A percentile compares a stretch with the other conserved stretches of the same genome.
These are phyloP conservation scores for Trebouxiophyceae sp. DNA, from an alignment of 163 green algal species.

Conservation along the genomic window DNA sequence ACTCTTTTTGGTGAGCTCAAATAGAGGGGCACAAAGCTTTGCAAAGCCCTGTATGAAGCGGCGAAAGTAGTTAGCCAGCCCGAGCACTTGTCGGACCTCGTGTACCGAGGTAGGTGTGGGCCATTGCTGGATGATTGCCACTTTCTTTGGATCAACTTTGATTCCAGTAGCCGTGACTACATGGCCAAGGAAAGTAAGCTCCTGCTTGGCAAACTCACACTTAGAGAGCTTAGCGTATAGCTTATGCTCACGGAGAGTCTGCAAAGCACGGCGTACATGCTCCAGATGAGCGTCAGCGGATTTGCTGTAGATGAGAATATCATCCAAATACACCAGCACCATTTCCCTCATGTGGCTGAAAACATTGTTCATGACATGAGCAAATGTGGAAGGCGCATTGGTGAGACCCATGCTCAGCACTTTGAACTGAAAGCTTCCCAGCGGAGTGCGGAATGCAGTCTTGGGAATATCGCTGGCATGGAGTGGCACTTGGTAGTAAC, in stretches of 20 bases:
- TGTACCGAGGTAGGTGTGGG: slow-evolving; percentile 7
- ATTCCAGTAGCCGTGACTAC: slow-evolving; percentile 25
- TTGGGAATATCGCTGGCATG: slow-evolving; percentile 35
- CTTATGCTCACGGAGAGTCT: slow-evolving; percentile 12
- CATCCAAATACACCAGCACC: slow-evolving; percentile 35
- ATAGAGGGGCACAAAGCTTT: slow-evolving; percentile 22
- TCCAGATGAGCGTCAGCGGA: slow-evolving; percentile 18
- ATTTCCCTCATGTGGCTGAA: slow-evolving; percentile 20
- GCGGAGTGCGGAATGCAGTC: slow-evolving; percentile 49
- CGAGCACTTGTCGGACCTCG: slow-evolving; percentile 26
- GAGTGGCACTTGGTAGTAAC: slow-evolving; percentile 59
- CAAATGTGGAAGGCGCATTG: slow-evolving; percentile 54
- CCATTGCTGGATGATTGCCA: slow-evolving; percentile 19
- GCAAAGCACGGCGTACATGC: slow-evolving; percentile 27
- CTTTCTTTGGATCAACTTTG: slow-evolving; percentile 20
- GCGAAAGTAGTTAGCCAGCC: slow-evolving; percentile 38
- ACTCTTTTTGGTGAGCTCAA: slow-evolving; percentile 14
- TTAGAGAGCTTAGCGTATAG: slow-evolving; percentile 29
- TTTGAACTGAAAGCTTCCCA: slow-evolving; percentile 49
- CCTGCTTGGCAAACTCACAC: slow-evolving; percentile 21
- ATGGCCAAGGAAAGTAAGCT: slow-evolving; percentile 31
- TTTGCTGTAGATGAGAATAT: slow-evolving; percentile 33
- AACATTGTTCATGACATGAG: slow-evolving; percentile 29
- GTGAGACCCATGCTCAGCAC: slow-evolving; percentile 54
- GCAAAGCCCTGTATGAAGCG: slow-evolving; percentile 32